Percentiles rank a stretch among this genome's conserved stretches.
phyloP scores from a whole-genome alignment of 495 filamentous ascomycete genomes.

The Aspergillus steynii region DNA sequence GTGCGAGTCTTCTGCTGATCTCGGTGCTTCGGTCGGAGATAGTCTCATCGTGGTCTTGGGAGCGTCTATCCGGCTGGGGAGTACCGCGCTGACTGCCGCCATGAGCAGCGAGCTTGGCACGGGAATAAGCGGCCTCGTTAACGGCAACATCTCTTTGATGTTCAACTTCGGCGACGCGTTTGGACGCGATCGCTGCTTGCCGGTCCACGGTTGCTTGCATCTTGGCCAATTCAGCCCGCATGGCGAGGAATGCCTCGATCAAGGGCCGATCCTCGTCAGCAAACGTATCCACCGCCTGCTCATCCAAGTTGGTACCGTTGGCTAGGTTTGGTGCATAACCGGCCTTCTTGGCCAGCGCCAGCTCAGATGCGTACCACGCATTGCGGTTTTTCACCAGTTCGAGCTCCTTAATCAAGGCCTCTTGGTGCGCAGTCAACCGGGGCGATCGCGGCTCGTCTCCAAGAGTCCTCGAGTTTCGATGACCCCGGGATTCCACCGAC shows the following conservation, averaged over 20 bases:
- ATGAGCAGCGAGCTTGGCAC: slow-evolving; percentile 86
- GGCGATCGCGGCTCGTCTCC: slow-evolving; percentile 49
- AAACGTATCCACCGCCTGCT: slow-evolving; percentile 71
- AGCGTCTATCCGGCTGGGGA: slow-evolving; percentile 62
- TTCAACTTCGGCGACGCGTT: slow-evolving; percentile 88
- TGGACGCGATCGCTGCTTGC: slow-evolving; percentile 80
- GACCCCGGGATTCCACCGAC: slow-evolving; percentile 42
- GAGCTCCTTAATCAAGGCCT: slow-evolving; percentile 73
- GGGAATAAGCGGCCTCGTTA: slow-evolving; percentile 90
- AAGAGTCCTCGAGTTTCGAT: slow-evolving; percentile 39
- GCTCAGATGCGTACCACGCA: slow-evolving; percentile 95
- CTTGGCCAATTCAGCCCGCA: slow-evolving; percentile 74
- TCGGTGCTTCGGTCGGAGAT: slow-evolving; percentile 68
- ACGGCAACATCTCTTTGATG: slow-evolving; percentile 90
- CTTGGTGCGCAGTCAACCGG: slow-evolving; percentile 47
- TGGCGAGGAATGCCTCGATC: slow-evolving; percentile 87
- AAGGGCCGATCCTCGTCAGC: slow-evolving; percentile 88
- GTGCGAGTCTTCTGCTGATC: slow-evolving; percentile 77
- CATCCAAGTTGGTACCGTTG: slow-evolving; percentile 72
- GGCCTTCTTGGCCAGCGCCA: slow-evolving; percentile 83
- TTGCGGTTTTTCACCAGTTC: slow-evolving; percentile 80
- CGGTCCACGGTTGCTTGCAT: slow-evolving; percentile 84
- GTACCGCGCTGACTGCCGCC: slow-evolving; percentile 69
- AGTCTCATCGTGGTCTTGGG: slow-evolving; percentile 57
- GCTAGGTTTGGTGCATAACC: slow-evolving; percentile 78